Percentiles rank a stretch among this genome's conserved stretches.
Conservation (phyloP, 208 protist genomes). For the Leishmania tarentolae region DNA sequence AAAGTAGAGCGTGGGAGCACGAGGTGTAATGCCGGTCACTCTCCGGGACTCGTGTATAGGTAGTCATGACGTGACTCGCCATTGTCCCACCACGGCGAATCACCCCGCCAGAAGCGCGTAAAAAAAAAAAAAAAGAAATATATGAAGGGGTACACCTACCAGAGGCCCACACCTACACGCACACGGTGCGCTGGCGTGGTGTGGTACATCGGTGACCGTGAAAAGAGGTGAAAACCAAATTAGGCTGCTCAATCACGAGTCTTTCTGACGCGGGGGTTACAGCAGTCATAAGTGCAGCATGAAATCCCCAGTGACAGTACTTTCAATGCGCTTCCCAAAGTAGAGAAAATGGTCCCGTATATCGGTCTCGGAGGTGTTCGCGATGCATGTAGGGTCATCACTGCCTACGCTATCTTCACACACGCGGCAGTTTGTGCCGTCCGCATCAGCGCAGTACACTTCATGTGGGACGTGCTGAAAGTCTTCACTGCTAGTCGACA, state of each 20-base stretch:
- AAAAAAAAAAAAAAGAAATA: not conserved
- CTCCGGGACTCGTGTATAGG: not conserved
- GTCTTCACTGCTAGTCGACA: constrained; percentile 11
- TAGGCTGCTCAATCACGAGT: not conserved
- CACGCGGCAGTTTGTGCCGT: constrained; percentile 15
- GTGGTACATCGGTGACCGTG: not conserved
- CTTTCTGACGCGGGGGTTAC: not conserved
- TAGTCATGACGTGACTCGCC: not conserved
- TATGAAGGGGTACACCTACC: not conserved
- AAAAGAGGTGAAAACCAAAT: not conserved
- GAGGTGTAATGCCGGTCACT: not conserved
- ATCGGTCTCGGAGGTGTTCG: constrained; percentile 6
- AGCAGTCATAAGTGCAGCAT: constrained; percentile 5
- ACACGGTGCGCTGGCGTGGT: not conserved
- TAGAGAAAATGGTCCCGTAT: constrained; percentile 42
- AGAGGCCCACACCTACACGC: not conserved
- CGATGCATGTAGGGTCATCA: constrained; percentile 36
- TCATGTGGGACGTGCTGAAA: constrained; percentile 40
- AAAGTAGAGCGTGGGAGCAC: not conserved
- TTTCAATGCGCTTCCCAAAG: constrained; percentile 26
- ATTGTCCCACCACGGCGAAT: not conserved
- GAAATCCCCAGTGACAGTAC: not conserved
- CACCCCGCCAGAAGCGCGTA: not conserved
- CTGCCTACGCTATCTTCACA: constrained; percentile 31
- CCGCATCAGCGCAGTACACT: constrained; percentile 36